A percentile compares a stretch with the other conserved stretches of the same genome.
phyloP scores from a whole-genome alignment of 73 alveolate genomes.

The Paramecium sonneborni region DNA sequence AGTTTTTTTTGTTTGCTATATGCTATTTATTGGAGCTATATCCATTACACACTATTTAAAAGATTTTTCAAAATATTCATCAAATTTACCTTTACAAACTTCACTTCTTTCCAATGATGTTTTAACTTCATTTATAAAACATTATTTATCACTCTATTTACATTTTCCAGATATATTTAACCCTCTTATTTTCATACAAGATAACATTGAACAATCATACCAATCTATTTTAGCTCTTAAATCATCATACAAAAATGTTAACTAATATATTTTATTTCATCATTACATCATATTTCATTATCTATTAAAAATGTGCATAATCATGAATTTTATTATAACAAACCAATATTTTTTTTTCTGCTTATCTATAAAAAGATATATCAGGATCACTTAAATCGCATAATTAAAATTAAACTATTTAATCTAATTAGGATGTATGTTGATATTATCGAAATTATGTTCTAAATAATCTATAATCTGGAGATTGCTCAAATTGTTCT shows the following conservation, averaged over 20 bases:
- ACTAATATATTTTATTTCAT: constrained; percentile 14
- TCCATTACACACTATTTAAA: constrained; percentile 18
- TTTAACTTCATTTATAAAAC: neutral
- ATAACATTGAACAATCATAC: constrained; percentile 3
- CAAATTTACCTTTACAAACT: constrained; percentile 39
- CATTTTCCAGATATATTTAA: neutral
- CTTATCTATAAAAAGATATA: neutral
- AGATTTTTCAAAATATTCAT: constrained; percentile 38
- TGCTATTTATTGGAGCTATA: neutral
- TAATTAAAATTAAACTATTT: neutral
- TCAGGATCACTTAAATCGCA: constrained; percentile 18
- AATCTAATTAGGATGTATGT: neutral
- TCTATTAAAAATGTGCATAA: neutral
- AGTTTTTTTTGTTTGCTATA: neutral
- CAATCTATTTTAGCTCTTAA: constrained; percentile 25
- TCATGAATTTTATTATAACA: constrained; percentile 29
- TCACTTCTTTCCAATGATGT: neutral
- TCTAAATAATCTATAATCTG: constrained; percentile 39
- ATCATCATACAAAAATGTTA: neutral
- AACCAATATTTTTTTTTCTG: neutral
- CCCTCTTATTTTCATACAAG: constrained; percentile 38
- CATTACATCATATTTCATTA: neutral
- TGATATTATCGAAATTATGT: constrained; percentile 22
- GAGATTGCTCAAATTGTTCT: neutral
- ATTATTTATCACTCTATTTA: neutral